Base-by-base conservation (phyloP, 257 asterid species). In the Solanum pinnatisectum region DNA sequence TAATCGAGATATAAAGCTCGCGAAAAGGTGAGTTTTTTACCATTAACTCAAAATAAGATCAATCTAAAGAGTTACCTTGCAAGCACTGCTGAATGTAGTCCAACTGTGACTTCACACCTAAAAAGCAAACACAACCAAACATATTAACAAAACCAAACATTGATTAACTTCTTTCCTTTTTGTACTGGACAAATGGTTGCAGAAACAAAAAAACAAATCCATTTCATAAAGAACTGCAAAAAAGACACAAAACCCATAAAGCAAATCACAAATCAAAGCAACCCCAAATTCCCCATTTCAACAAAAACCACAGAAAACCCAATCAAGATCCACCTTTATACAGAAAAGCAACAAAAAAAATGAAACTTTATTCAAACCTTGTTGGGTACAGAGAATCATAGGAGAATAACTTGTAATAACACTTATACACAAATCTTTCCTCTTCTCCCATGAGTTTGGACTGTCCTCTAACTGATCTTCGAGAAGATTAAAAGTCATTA, bases 401-500 rank as follows among this genome's bases (percentile, higher is more conserved):
- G 99, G 99, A 63, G 98, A 95, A 84, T 97, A 96, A 89, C 98
- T 94, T 2, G 99, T 96, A 84, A 97, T 96, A 87, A 97, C 99
- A 79, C 96, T 93, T 12, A 92, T 92, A 82, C 99, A 96, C 91
- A 96, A 92, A 89, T 94, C 98, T 90, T 94, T 97, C 96, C 99
- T 95, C 92, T 94, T 97, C 7, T 95, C 98, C 99, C 99, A 97
- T 82, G 99, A 93, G 88, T 95, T 93, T 10, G 98, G 98, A 92
- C 96, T 94, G 87, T 95, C 96, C 37, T 92, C 94, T 39, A 91
- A 86, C 90, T 96, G 99, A 94, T 97, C 98, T 90, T 97, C 99
- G 5, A 96, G 96, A 87, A 97, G 99, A 92, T 97, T 97, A 84
- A 97, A 96, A 73, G 95, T 96, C 99, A 96, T 95, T 52, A 97